Evolutionary conservation across 2,329 filamentous ascomycete genomes (phyloP), one percentile per base, ranked within the genome.

Genomic region (Cladosporium cucumerinum): DNA sequence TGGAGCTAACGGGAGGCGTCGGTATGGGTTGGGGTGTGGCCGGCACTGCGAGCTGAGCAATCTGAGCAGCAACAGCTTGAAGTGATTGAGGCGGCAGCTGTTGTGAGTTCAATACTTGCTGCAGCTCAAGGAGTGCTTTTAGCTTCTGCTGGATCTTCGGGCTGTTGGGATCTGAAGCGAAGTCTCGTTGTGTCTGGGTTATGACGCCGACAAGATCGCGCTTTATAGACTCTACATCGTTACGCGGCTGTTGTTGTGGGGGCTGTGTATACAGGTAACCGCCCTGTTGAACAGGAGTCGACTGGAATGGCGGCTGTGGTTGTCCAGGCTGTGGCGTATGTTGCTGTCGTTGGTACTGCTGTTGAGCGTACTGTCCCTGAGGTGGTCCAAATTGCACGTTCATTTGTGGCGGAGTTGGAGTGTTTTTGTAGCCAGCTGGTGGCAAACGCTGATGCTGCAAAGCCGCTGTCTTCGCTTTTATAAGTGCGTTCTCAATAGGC

Each of bases 401-500:
- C 65, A 72, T 73, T 67, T 82, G 81, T 28, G 91, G 90, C 5
- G 91, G 91, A 32, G 91, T 94, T 11, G 90, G 86, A 1, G 89
- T 93, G 68, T 90, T 86, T 63, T 88, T 85, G 78, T 89, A 91
- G 62, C 26, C 52, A 21, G 43, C 51, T 21, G 43, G 63, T 28
- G 86, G 86, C 51, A 84, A 82, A 69, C 82, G 80, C 69, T 87
- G 85, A 67, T 86, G 82, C 68, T 89, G 87, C 66, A 89, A 79
- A 36, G 85, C 85, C 26, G 84, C 82, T 52, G 85, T 86, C 67
- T 85, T 84, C 61, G 91, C 92, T 78, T 95, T 97, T 77, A 95
- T 92, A 66, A 99, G 83, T 59, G 94, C 93, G 78, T 92, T 96
- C 78, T 99, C 95, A 70, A 99, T 98, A 51, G 92, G 91, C 61